Conservation (phyloP, 441 rosid genomes). For the Eutrema salsugineum region DNA sequence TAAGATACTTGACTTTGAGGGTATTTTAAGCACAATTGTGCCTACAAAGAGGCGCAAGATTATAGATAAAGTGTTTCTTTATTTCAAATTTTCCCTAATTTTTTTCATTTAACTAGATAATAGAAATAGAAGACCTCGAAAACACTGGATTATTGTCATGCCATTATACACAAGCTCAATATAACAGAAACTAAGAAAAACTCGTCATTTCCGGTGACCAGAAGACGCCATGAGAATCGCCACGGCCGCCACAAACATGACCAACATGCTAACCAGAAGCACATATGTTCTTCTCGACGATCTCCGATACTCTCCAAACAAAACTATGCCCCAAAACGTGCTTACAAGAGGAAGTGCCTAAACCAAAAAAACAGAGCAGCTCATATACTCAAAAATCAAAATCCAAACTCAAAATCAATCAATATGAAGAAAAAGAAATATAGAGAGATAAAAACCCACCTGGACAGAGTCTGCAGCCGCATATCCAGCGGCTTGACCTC, state of each 20-base stretch:
- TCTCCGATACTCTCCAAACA: constrained; percentile 76
- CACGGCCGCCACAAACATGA: constrained; percentile 76
- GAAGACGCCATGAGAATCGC: constrained; percentile 85
- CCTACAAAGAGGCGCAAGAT: too few relatives aligned
- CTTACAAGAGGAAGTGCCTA: constrained; percentile 94
- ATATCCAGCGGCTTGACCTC: constrained; percentile 90
- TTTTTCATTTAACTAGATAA: too few relatives aligned
- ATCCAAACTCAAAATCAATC: not conserved
- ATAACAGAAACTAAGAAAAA: constrained; percentile 54
- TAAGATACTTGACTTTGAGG: too few relatives aligned
- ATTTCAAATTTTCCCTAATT: too few relatives aligned
- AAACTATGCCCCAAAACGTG: constrained; percentile 79
- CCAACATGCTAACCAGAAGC: constrained; percentile 57
- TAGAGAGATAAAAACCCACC: constrained; percentile 28
- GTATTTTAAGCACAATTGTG: too few relatives aligned
- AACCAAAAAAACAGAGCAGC: constrained; percentile 2
- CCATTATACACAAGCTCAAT: not conserved
- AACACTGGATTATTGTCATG: not conserved
- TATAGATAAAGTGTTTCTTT: too few relatives aligned
- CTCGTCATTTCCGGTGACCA: constrained; percentile 65
- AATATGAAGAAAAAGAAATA: not conserved
- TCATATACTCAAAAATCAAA: not conserved
- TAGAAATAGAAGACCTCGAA: not conserved
- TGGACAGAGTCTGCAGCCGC: constrained; percentile 93
- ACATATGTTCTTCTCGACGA: constrained; percentile 72